Conservation (phyloP, 2,329 filamentous ascomycete genomes). For the Calonectria fujianensis region DNA sequence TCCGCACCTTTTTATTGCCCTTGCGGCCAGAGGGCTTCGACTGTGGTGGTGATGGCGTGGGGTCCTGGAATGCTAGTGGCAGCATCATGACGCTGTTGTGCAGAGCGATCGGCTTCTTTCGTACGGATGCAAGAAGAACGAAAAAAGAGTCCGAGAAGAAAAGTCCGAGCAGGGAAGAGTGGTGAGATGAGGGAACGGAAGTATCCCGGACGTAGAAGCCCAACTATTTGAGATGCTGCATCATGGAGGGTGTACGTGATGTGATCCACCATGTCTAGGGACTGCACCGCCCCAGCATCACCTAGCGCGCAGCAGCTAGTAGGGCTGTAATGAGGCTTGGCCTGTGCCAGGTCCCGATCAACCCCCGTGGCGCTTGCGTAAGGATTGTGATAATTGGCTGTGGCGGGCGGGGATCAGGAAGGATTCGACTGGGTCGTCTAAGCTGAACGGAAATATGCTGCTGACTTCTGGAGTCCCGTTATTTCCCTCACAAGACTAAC, state of each 20-base stretch:
- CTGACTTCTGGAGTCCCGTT: neutral
- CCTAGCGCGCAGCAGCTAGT: conserved; percentile 4
- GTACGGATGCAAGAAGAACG: neutral
- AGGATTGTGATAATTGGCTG: neutral
- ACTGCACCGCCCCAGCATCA: neutral
- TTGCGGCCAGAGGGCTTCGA: conserved; percentile 59
- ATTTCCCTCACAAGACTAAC: neutral
- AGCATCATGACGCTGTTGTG: conserved; percentile 17
- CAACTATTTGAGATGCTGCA: conserved; percentile 10
- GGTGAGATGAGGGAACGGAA: neutral
- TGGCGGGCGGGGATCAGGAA: neutral
- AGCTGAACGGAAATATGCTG: neutral
- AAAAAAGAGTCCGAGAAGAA: neutral
- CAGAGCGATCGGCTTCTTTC: neutral
- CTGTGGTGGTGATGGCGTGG: conserved; percentile 23
- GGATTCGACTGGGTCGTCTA: neutral
- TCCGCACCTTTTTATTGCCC: conserved; percentile 67
- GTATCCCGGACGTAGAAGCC: neutral
- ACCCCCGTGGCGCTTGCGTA: neutral
- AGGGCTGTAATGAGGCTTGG: conserved; percentile 23
- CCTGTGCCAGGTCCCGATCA: neutral
- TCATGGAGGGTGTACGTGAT: neutral
- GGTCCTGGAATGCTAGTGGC: conserved; percentile 20
- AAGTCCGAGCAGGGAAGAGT: neutral
- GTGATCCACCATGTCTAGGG: conserved; percentile 11